Evolutionary conservation across 805 yeast species (phyloP).

Genomic region (Soucietia sequanensis): DNA sequence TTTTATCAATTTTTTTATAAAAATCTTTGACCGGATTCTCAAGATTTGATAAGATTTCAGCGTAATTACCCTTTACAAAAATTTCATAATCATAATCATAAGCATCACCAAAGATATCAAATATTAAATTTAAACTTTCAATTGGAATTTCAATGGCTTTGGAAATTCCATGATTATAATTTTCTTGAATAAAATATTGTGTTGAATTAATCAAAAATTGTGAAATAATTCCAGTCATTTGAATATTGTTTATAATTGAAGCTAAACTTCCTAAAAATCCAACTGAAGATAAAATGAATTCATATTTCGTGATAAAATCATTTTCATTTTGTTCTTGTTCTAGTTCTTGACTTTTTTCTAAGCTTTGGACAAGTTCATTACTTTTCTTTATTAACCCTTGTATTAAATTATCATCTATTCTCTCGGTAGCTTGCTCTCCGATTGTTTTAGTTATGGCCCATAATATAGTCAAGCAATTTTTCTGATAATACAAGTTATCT

Average conservation of each 20-base stretch:
- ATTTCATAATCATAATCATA: slow-evolving; percentile 67
- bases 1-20: slow-evolving; percentile 67
- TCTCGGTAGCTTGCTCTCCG: slow-evolving; percentile 30
- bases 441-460: slow-evolving; percentile 39
- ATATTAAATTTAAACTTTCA: slow-evolving; percentile 64
- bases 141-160: slow-evolving; percentile 42
- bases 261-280: slow-evolving; percentile 58
- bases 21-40: slow-evolving; percentile 49
- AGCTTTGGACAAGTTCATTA: slow-evolving; percentile 6
- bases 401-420: slow-evolving; percentile 25
- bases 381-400: slow-evolving; percentile 22
- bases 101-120: slow-evolving; percentile 79
- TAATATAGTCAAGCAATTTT: slow-evolving; percentile 31
- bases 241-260: slow-evolving; percentile 41
- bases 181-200: slow-evolving; percentile 10
- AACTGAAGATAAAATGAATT: slow-evolving; percentile 42
- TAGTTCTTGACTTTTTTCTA: slow-evolving; percentile 1
- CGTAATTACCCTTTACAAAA: slow-evolving; percentile 55
- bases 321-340: no score
- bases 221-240: slow-evolving; percentile 44
- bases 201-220: slow-evolving; percentile 38
- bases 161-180: slow-evolving; percentile 16
- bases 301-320: slow-evolving; percentile 22
- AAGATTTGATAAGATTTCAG: slow-evolving; percentile 39
- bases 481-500: slow-evolving; percentile 23